Conservation (phyloP, 768 basidiomycete species). For the Auriscalpium microsporum region DNA sequence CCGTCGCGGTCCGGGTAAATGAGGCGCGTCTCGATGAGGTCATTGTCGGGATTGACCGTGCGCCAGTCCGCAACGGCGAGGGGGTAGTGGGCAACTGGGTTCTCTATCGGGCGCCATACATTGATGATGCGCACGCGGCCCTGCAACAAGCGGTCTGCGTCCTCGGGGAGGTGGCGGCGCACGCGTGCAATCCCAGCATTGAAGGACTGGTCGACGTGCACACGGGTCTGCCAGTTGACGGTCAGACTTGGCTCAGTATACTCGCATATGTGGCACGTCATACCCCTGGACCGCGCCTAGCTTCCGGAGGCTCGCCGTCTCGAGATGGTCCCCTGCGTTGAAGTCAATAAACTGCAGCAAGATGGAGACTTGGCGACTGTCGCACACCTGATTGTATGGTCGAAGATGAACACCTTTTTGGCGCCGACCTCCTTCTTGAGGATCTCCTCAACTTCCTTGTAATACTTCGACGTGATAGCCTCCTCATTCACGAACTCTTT, state of each 20-base stretch:
- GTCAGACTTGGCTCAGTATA: neutral
- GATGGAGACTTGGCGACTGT: neutral
- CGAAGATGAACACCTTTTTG: slow-evolving; percentile 34
- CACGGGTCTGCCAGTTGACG: slow-evolving; percentile 22
- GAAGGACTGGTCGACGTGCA: slow-evolving; percentile 40
- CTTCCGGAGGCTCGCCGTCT: slow-evolving; percentile 3
- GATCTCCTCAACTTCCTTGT: slow-evolving; percentile 33
- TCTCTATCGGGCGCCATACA: slow-evolving; percentile 36
- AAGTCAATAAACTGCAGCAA: neutral
- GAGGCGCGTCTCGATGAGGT: slow-evolving; percentile 30
- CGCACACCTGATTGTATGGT: slow-evolving; percentile 35
- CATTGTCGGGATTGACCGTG: slow-evolving; percentile 25
- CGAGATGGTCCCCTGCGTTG: neutral
- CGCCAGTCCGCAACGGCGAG: slow-evolving; percentile 36
- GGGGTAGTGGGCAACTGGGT: slow-evolving; percentile 32
- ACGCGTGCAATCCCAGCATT: slow-evolving; percentile 30
- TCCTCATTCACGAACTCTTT: slow-evolving; percentile 33
- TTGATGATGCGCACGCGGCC: slow-evolving; percentile 37
- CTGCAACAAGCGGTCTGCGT: slow-evolving; percentile 34
- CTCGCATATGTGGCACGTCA: slow-evolving; percentile 1
- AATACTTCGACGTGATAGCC: slow-evolving; percentile 30
- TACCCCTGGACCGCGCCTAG: slow-evolving; percentile 27
- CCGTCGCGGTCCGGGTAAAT: slow-evolving; percentile 27
- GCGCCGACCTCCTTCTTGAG: slow-evolving; percentile 32
- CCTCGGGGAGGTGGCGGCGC: slow-evolving; percentile 28